Conservation (phyloP, 352 stramenopile species). For the Blastocystis sp. region DNA sequence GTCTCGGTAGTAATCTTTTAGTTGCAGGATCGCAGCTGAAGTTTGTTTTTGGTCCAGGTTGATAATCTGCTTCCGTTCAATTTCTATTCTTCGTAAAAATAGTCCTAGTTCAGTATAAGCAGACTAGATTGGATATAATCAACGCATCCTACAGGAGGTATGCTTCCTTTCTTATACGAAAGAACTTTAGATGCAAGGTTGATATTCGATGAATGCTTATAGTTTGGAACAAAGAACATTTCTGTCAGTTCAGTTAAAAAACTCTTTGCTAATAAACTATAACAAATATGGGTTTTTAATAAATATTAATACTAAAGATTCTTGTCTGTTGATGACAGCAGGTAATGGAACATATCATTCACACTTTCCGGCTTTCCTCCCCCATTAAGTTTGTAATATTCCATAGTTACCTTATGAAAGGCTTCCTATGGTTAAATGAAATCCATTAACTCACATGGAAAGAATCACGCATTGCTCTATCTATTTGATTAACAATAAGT, state of each 20-base stretch:
- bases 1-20: not conserved
- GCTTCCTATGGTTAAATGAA: not conserved
- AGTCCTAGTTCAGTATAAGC: not conserved
- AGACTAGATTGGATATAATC: not conserved
- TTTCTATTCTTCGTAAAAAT: not conserved
- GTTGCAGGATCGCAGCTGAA: not conserved
- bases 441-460: not conserved
- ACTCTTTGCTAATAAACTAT: too few relatives aligned
- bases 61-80: not conserved
- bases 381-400: not conserved
- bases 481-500: not conserved
- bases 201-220: not conserved
- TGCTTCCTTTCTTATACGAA: not conserved
- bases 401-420: not conserved
- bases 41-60: not conserved
- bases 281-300: too few relatives aligned
- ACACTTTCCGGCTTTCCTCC: not conserved
- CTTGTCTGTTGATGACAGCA: not conserved
- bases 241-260: not conserved
- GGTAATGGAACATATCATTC: slow-evolving; percentile 1
- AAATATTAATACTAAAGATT: not conserved
- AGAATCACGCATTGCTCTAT: not conserved
- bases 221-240: slow-evolving; percentile 3
- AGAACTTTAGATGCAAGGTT: not conserved
- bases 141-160: not conserved